Evolutionary conservation across 2,329 filamentous ascomycete species (phyloP).

Genomic region (Monilinia fructigena): DNA sequence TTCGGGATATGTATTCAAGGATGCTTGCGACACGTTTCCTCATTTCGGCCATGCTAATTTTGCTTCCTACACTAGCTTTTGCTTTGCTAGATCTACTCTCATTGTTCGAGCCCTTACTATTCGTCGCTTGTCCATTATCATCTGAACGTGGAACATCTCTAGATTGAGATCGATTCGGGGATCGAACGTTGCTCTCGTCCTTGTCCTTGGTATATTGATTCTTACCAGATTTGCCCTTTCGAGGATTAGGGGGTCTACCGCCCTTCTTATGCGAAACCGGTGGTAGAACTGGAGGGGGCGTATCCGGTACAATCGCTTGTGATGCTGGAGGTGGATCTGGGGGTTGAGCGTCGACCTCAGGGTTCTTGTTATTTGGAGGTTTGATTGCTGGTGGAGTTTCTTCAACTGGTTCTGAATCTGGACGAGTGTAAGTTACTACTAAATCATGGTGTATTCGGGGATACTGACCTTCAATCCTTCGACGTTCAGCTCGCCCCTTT

Average conservation of each 20-base stretch:
- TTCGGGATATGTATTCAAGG: slow-evolving; percentile 84
- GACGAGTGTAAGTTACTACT: slow-evolving; percentile 42
- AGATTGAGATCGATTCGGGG: slow-evolving; percentile 53
- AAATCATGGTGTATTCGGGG: background rate
- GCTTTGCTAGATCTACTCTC: slow-evolving; percentile 38
- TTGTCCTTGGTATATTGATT: slow-evolving; percentile 83
- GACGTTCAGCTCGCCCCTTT: slow-evolving; percentile 77
- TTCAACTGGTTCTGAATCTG: slow-evolving; percentile 72
- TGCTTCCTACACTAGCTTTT: slow-evolving; percentile 48
- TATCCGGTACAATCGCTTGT: slow-evolving; percentile 48
- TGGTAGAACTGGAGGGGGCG: slow-evolving; percentile 46
- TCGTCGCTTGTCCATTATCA: slow-evolving; percentile 51
- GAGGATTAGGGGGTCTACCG: slow-evolving; percentile 60
- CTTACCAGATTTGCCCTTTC: slow-evolving; percentile 65
- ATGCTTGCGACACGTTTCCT: slow-evolving; percentile 80
- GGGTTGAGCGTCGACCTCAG: slow-evolving; percentile 34
- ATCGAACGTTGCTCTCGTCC: slow-evolving; percentile 55
- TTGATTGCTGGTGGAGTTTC: slow-evolving; percentile 56
- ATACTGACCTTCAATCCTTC: slow-evolving; percentile 72
- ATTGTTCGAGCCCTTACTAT: slow-evolving; percentile 41
- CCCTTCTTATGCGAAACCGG: slow-evolving; percentile 60
- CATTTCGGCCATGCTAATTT: slow-evolving; percentile 84
- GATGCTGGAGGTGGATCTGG: slow-evolving; percentile 48
- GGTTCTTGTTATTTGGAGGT: slow-evolving; percentile 38
- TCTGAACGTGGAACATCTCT: slow-evolving; percentile 44